phyloP scores from a whole-genome alignment of 495 filamentous ascomycete genomes.

The Tuber umbilicatum region DNA sequence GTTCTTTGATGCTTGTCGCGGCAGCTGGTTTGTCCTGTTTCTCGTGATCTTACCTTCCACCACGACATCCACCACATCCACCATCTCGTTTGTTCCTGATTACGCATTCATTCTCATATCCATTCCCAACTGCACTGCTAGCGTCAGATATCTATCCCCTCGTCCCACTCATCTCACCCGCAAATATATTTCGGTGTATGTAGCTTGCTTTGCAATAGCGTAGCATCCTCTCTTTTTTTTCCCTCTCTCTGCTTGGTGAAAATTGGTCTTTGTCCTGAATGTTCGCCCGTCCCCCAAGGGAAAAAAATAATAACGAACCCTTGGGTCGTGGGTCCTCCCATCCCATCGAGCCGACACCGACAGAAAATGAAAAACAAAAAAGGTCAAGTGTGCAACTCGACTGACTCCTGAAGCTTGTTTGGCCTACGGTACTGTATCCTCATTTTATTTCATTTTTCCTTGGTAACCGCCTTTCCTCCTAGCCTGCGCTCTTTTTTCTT shows the following conservation, averaged over 20 bases:
- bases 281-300: not conserved
- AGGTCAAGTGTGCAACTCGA: not conserved
- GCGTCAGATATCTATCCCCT: not conserved
- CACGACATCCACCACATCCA: not conserved
- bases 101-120: not conserved
- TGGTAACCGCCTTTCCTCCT: conserved; percentile 1
- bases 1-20: not conserved
- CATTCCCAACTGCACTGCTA: not conserved
- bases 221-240: not conserved
- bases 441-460: conserved; percentile 4
- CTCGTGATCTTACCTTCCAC: not conserved
- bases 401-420: not conserved
- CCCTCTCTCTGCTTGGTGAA: not conserved
- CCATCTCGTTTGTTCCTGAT: conserved; percentile 6
- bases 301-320: not conserved
- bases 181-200: conserved; percentile 1
- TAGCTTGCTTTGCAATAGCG: not conserved
- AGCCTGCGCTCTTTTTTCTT: conserved; percentile 21
- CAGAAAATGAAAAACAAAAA: not conserved
- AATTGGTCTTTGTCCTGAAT: not conserved
- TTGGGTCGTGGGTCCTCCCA: not conserved
- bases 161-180: not conserved
- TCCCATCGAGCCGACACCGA: conserved; percentile 1
- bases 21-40: not conserved
- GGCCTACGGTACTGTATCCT: not conserved